These are phyloP conservation scores for Rasamsonia emersonii DNA, from an alignment of 2,329 filamentous ascomycete genomes.

Conservation along the genomic window DNA sequence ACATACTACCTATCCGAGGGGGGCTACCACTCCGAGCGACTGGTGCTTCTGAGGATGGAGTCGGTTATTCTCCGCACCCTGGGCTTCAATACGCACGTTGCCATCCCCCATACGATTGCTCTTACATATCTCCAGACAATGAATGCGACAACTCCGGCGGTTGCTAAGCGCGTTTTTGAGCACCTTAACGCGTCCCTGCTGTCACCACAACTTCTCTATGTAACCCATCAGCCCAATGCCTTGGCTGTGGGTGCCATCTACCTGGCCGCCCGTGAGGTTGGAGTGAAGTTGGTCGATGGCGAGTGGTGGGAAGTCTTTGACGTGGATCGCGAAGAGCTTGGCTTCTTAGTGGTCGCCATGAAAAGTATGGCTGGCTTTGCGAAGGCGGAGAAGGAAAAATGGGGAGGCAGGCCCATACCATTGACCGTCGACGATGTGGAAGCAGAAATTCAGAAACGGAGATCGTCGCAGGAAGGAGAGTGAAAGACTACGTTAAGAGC, in stretches of 20 bases:
- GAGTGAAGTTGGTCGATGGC: slow-evolving; percentile 67
- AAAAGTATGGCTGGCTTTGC: slow-evolving; percentile 68
- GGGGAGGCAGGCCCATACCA: slow-evolving; percentile 47
- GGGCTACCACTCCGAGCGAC: slow-evolving; percentile 57
- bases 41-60: slow-evolving; percentile 63
- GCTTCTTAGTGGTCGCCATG: slow-evolving; percentile 82
- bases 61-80: slow-evolving; percentile 65
- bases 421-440: slow-evolving; percentile 52
- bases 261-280: slow-evolving; percentile 69
- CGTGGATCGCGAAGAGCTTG: slow-evolving; percentile 85
- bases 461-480: slow-evolving; percentile 32
- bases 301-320: slow-evolving; percentile 99
- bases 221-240: slow-evolving; percentile 82
- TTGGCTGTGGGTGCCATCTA: slow-evolving; percentile 87
- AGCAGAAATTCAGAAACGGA: slow-evolving; percentile 49
- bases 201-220: slow-evolving; percentile 78
- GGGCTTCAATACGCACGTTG: slow-evolving; percentile 75
- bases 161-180: slow-evolving; percentile 59
- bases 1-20: slow-evolving; percentile 65
- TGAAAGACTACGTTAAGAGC: slow-evolving; percentile 22
- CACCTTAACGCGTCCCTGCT: slow-evolving; percentile 81
- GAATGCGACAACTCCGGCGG: slow-evolving; percentile 52
- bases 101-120: slow-evolving; percentile 75
- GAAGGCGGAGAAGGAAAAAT: slow-evolving; percentile 48
- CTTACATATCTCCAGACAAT: slow-evolving; percentile 90